phyloP scores from a whole-genome alignment of 1,284 basidiomycete genomes.

The Apiotrichum sp. region DNA sequence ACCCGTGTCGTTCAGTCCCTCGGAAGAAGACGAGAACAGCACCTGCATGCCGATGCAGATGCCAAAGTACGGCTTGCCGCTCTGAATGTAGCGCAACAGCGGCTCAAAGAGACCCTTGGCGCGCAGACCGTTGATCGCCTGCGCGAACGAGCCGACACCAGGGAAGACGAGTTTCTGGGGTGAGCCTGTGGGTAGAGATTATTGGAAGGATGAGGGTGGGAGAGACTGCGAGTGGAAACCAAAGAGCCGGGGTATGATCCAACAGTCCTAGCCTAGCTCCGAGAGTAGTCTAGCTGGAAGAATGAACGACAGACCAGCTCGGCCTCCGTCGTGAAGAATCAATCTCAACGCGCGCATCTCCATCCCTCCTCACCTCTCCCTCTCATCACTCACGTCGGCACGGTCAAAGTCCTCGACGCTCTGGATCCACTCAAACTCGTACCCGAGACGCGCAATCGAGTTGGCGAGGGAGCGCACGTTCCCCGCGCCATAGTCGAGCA shows the following conservation, averaged over 20 bases:
- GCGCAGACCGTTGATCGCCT: slow-evolving; percentile 73
- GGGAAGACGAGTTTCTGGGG: slow-evolving; percentile 88
- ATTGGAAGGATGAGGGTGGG: not conserved
- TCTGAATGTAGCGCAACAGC: slow-evolving; percentile 73
- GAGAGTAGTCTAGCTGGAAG: no score
- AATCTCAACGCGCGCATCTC: no score
- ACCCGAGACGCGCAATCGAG: slow-evolving; percentile 78
- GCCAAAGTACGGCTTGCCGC: slow-evolving; percentile 90
- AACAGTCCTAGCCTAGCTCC: no score
- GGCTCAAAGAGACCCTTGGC: slow-evolving; percentile 72
- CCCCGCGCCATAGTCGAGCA: slow-evolving; percentile 93
- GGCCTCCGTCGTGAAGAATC: no score
- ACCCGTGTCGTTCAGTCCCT: slow-evolving; percentile 51
- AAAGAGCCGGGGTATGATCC: no score
- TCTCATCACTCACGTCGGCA: slow-evolving; percentile 68
- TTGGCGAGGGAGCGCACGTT: slow-evolving; percentile 88
- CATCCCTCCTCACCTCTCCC: not conserved
- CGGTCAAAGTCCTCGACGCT: slow-evolving; percentile 76
- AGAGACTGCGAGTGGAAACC: no score
- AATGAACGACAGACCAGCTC: no score
- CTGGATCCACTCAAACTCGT: slow-evolving; percentile 85
- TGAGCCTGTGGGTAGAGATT: not conserved
- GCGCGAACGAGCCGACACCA: slow-evolving; percentile 92
- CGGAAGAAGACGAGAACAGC: slow-evolving; percentile 79
- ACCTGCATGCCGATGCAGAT: slow-evolving; percentile 99